phyloP scores from a whole-genome alignment of 208 protist genomes.

The Acanthamoeba castellanii region DNA sequence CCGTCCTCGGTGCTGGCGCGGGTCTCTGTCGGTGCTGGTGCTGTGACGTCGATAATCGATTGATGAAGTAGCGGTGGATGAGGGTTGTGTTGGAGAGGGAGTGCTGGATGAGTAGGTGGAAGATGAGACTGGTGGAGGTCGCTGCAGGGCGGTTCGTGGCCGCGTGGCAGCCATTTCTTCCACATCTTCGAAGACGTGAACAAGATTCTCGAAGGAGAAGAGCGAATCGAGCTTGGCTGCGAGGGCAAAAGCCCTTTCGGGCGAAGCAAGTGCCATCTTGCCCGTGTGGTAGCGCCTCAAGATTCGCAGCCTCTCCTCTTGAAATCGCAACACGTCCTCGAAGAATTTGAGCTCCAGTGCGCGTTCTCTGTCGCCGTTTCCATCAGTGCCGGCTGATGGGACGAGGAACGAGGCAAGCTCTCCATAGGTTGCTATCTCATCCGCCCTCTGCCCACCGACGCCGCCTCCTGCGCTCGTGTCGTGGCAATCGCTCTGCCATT shows the following conservation, averaged over 20 bases:
- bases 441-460: not conserved
- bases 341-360: not conserved
- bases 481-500: not conserved
- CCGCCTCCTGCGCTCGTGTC: too few relatives aligned
- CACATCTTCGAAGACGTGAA: not conserved
- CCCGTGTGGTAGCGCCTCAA: not conserved
- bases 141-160: not conserved
- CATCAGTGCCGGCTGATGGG: not conserved
- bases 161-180: not conserved
- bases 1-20: too few relatives aligned
- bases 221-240: not conserved
- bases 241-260: not conserved
- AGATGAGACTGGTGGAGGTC: not conserved
- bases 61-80: not conserved
- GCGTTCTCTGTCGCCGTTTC: not conserved
- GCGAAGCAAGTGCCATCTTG: not conserved
- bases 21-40: not conserved
- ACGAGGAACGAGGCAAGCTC: not conserved
- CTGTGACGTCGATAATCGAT: not conserved
- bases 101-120: not conserved
- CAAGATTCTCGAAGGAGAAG: not conserved
- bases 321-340: slow-evolving; percentile 16
- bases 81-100: too few relatives aligned
- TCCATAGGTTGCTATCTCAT: not conserved
- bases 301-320: not conserved